A percentile compares a stretch with the other conserved stretches of the same genome.
These are phyloP conservation scores for Ophiostoma quercus DNA, from an alignment of 2,329 filamentous ascomycete genomes.

Conservation along the genomic window DNA sequence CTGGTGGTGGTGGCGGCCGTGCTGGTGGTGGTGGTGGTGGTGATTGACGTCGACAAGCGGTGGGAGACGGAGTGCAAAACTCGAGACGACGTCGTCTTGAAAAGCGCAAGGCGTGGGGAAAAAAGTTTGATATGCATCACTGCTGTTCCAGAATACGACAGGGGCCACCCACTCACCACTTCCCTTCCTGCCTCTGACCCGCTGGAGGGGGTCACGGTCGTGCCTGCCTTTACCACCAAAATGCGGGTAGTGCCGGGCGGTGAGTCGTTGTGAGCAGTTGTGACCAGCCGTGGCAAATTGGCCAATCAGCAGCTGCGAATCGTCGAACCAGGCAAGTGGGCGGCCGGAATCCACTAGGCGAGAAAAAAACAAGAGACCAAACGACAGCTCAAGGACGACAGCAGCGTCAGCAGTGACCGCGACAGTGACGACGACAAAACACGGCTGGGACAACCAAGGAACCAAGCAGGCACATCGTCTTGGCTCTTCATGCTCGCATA, in stretches of 20 bases:
- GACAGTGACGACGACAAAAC: neutral
- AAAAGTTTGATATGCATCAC: slow-evolving; percentile 25
- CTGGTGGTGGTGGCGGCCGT: neutral
- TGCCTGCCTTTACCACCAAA: neutral
- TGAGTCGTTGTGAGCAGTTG: slow-evolving; percentile 7
- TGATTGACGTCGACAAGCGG: slow-evolving; percentile 9
- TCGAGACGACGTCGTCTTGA: slow-evolving; percentile 14
- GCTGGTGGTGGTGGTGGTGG: neutral
- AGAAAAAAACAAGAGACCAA: slow-evolving; percentile 12
- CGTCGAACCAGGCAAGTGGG: neutral
- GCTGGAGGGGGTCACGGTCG: neutral
- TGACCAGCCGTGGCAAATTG: neutral
- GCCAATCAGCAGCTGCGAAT: slow-evolving; percentile 36
- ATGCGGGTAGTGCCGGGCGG: slow-evolving; percentile 25
- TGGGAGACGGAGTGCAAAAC: slow-evolving; percentile 6
- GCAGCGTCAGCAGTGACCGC: neutral
- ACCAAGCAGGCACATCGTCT: slow-evolving; percentile 7
- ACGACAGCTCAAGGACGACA: slow-evolving; percentile 13
- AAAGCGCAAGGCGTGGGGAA: slow-evolving; percentile 9
- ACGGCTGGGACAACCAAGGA: neutral
- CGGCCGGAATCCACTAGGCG: slow-evolving; percentile 12
- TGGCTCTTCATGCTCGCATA: slow-evolving; percentile 6
- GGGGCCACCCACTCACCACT: neutral
- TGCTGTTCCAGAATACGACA: slow-evolving; percentile 22
- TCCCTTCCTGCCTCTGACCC: neutral